phyloP scores from a whole-genome alignment of 768 basidiomycete genomes.

The Cyathus striatus region DNA sequence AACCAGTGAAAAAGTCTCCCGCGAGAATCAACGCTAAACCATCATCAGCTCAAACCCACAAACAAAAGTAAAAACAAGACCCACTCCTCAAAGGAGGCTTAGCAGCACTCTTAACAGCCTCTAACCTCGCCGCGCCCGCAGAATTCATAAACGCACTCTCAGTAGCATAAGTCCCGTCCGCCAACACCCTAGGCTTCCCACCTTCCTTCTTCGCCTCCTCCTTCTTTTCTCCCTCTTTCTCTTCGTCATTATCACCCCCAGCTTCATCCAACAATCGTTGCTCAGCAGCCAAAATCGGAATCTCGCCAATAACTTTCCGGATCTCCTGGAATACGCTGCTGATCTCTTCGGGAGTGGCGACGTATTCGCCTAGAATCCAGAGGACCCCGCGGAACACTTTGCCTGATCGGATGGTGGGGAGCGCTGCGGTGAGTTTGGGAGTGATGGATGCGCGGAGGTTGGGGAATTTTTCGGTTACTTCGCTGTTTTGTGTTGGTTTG shows the following conservation, averaged over 20 bases:
- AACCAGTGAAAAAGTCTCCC: constrained; percentile 96
- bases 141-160: constrained; percentile 87
- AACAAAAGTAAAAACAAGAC: constrained; percentile 11
- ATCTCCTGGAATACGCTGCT: constrained; percentile 71
- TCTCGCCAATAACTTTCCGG: constrained; percentile 85
- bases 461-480: constrained; percentile 98
- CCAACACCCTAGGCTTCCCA: constrained; percentile 73
- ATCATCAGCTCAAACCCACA: constrained; percentile 2
- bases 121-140: constrained; percentile 55
- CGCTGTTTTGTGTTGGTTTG: constrained; percentile 34
- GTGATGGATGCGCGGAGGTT: constrained; percentile 75
- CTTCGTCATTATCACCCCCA: constrained; percentile 29
- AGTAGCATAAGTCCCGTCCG: constrained; percentile 97
- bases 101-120: constrained; percentile 78
- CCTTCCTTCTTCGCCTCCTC: constrained; percentile 41
- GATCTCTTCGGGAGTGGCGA: constrained; percentile 63
- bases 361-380: constrained; percentile 99
- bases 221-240: constrained; percentile 45
- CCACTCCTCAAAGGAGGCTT: constrained; percentile 88
- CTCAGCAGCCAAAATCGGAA: constrained; percentile 94
- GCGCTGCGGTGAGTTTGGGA: constrained; percentile 76
- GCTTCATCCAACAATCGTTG: constrained; percentile 78
- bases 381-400: constrained; percentile 95
- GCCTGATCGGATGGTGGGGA: constrained; percentile 87
- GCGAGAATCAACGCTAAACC: constrained; percentile 74